Evolutionary conservation across 192 early-diverging fungal species (phyloP).

Genomic region (Backusella tarrabulga): DNA sequence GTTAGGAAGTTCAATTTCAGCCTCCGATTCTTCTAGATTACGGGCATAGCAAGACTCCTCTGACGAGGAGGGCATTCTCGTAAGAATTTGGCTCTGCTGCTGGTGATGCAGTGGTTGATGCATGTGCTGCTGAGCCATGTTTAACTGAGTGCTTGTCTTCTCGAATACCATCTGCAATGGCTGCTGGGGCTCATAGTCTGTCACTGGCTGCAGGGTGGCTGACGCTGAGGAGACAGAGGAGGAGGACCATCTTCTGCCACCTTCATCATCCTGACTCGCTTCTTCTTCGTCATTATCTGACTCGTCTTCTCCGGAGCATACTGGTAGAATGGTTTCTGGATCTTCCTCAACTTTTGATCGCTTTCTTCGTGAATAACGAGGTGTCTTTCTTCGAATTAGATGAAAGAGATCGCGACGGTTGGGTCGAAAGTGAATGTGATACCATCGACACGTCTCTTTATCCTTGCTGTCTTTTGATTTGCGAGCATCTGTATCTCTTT

Average conservation of each 20-base stretch:
- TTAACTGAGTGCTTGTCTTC: background rate
- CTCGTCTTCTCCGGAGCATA: constrained; percentile 18
- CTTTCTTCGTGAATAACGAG: constrained; percentile 35
- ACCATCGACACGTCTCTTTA: constrained; percentile 44
- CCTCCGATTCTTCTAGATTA: constrained; percentile 7
- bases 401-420: constrained; percentile 40
- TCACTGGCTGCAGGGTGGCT: background rate
- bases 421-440: constrained; percentile 43
- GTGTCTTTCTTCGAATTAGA: constrained; percentile 39
- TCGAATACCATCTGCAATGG: constrained; percentile 1
- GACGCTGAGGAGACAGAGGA: constrained; percentile 12
- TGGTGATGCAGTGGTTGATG: background rate
- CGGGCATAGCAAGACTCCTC: background rate
- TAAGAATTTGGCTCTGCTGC: background rate
- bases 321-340: constrained; percentile 13
- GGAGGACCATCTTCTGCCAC: constrained; percentile 1
- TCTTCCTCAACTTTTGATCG: constrained; percentile 23
- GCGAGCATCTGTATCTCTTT: constrained; percentile 47
- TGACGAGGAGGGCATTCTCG: background rate
- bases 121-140: background rate
- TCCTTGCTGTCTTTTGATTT: constrained; percentile 47
- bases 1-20: background rate
- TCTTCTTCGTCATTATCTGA: constrained; percentile 24
- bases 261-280: background rate
- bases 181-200: background rate